Evolutionary conservation across 1,284 basidiomycete species (phyloP), one percentile per base, ranked within the genome.

Genomic region (Cutaneotrichosporon sp.): DNA sequence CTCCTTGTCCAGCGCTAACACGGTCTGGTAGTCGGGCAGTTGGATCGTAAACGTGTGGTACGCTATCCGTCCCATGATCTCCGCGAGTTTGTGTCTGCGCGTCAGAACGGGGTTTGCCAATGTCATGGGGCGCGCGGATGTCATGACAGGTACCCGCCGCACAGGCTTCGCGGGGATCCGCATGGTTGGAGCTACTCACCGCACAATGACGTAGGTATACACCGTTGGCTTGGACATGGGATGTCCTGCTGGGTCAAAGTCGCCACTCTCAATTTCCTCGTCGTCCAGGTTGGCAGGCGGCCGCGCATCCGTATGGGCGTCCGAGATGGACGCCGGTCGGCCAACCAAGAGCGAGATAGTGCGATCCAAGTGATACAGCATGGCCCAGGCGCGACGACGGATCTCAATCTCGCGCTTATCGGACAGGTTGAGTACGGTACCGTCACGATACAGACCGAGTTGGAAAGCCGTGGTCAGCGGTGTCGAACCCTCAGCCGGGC

Each of bases 31-130:
- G 54, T 76, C 70, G 0, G 77, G 77, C 2, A 75, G 56, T 35
- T 72, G 66, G 38, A 78, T 75, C 7, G 76, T 71, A 60, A 78
- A 78, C 14, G 75, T 76, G 51, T 75, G 74, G 52, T 75, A 73
- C 2, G 73, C 71, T 47, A 76, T 76, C 33, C 70, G 60, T 27
- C 75, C 75, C 74, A 76, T 76, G 50, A 76, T 76, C 51, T 74
- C 68, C 1, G 72, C 74, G 1, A 75, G 57, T 27, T 68, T 65
- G 57, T 76, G 75, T 32, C 74, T 71, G 57, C 19, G 38, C 24
- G 26, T 31, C 29, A 31, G 29, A 31, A n/a, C n/a, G n/a, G n/a
- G n/a, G n/a, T n/a, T n/a, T n/a, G n/a, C n/a, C n/a, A n/a, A n/a
- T n/a, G n/a, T n/a, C n/a, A n/a, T n/a, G n/a, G n/a, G n/a, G n/a